Base-by-base conservation (phyloP, 352 stramenopile species). In the Phytophthora citrophthora region DNA sequence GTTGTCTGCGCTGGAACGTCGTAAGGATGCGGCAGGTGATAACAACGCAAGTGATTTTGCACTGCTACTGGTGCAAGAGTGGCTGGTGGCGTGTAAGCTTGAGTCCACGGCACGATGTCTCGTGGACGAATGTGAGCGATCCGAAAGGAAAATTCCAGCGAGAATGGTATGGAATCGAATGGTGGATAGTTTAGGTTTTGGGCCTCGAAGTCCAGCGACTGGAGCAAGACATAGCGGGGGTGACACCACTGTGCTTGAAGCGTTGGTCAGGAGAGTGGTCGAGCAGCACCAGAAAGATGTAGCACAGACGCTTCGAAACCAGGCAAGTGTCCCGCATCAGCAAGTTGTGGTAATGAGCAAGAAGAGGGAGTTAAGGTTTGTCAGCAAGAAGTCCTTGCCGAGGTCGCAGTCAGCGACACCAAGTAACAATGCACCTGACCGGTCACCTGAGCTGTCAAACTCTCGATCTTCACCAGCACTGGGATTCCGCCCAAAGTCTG, bases 41-140 rank as follows among this genome's bases (percentile, higher is more conserved):
- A 58, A 20, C 27, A 65, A 57, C 8, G 18, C 51, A 11, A 31
- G 46, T 12, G 40, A 59, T 12, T 68, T 60, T 23, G 64, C 64
- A 6, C 27, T 72, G 59, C 61, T 81, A 40, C 64, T 88, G 4
- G 40, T 88, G 4, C 76, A 86, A 29, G 74, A 88, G 34, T 88
- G 79, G 79, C 64, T 88, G 40, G 61, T 64, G 27, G 32, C 61
- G 12, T 68, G 54, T 32, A 71, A 67, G 26, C 61, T 84, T 13
- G 55, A 59, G 8, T 27, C 53, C 31, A 88, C 79, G 23, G 62
- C 77, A 27, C 60, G 44, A 32, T 79, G 76, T 45, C 70, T 86
- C 18, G 36, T 69, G 6, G 66, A 84, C 38, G 79, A 88, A 54
- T 77, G 61, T 54, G 60, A 48, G 9, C 41, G 64, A 24, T 52